These are phyloP conservation scores for Elaeis oleifera DNA, from an alignment of 202 grass and related monocot species.

Conservation along the genomic window DNA sequence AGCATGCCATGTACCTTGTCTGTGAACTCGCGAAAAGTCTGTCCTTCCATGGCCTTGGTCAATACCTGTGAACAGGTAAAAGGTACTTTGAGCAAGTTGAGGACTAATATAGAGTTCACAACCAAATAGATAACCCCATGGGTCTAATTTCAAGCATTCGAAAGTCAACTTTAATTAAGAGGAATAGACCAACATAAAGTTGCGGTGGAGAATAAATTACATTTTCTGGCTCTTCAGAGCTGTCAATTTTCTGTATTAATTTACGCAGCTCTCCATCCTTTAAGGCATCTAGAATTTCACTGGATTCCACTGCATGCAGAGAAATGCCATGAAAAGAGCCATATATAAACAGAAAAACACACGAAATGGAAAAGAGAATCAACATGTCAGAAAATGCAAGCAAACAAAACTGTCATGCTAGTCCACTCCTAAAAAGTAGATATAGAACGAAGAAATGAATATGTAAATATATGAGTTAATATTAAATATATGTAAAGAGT, in stretches of 20 bases:
- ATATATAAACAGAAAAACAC: not conserved
- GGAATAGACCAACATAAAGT: slow-evolving; percentile 1
- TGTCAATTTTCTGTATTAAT: slow-evolving; percentile 56
- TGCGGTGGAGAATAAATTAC: slow-evolving; percentile 25
- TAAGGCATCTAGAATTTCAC: slow-evolving; percentile 50
- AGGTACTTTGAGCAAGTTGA: not conserved
- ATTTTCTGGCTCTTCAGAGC: slow-evolving; percentile 55
- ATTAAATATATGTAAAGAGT: too few relatives aligned
- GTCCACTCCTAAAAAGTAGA: too few relatives aligned
- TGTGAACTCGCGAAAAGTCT: slow-evolving; percentile 51
- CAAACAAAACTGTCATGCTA: too few relatives aligned
- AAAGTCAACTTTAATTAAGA: not conserved
- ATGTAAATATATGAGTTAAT: too few relatives aligned
- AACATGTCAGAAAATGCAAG: too few relatives aligned
- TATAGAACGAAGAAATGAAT: too few relatives aligned
- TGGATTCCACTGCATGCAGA: slow-evolving; percentile 37
- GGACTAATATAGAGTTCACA: too few relatives aligned
- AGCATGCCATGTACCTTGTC: slow-evolving; percentile 49
- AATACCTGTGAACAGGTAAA: slow-evolving; percentile 46
- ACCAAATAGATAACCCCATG: too few relatives aligned
- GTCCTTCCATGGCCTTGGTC: slow-evolving; percentile 48
- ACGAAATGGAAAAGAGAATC: not conserved
- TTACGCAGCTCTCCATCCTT: slow-evolving; percentile 52
- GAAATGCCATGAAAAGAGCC: slow-evolving; percentile 3
- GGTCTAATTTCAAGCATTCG: too few relatives aligned